Base-by-base conservation (phyloP, 1,284 basidiomycete species). In the Coniferiporia weirii region DNA sequence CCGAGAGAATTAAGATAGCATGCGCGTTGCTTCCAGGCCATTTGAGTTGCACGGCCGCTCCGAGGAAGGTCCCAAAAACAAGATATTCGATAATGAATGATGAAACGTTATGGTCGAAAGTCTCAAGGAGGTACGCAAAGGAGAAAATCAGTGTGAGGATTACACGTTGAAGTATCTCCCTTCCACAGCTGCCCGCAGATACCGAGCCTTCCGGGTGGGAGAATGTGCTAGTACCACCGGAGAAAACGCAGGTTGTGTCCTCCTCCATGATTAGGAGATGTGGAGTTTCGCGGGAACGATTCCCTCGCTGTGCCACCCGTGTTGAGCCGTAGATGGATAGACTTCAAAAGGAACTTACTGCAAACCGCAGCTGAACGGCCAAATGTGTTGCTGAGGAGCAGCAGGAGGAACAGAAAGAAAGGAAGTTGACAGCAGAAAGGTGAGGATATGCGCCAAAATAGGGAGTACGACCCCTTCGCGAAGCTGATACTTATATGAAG, bases 401-500 rank as follows among this genome's bases (percentile, higher is more conserved):
- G 15, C 38, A 4, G 38, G 15, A 40, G 75, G 73, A 27, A 27
- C 5, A 27, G 27, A 27, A 27, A 27, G n/a, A 27, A 27, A 27
- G 27, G 27, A 27, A 2, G 2, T 27, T 27, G 27, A 27, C 3
- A 27, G 27, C n/a, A n/a, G 27, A 27, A 27, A 27, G 27, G 27
- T 27, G 27, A 27, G 27, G 27, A 27, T 27, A 27, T 27, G 27
- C 27, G 27, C 27, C 27, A 27, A 5, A 27, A 5, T 27, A 27
- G 3, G 27, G 27, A 2, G 27, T 27, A 27, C 5, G 27, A 27
- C 2, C 27, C 27, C 27, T n/a, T n/a, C n/a, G n/a, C n/a, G n/a
- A 27, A 27, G 27, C 27, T 27, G 2, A 2, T 27, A 27, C 27
- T 27, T 27, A 2, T 27, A 27, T 3, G 27, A 27, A 3, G 27